phyloP scores from a whole-genome alignment of 495 filamentous ascomycete species.

The Aspergillus olivimuriae region DNA sequence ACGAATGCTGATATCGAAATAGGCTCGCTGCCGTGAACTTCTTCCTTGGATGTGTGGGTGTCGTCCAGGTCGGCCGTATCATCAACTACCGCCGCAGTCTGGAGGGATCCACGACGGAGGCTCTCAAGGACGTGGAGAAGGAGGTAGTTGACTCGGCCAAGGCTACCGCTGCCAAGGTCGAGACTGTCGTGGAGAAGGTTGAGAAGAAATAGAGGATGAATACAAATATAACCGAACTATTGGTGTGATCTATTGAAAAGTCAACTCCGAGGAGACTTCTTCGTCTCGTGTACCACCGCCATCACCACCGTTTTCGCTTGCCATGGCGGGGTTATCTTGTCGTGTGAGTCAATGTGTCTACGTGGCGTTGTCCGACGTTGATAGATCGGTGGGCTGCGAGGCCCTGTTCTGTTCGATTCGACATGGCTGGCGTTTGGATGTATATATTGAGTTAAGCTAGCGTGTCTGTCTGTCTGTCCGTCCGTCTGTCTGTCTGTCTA shows the following conservation, averaged over 20 bases:
- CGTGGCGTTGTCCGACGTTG: neutral
- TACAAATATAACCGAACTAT: neutral
- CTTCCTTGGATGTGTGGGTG: slow-evolving; percentile 85
- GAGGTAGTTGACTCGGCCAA: slow-evolving; percentile 39
- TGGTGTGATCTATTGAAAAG: too few species aligned
- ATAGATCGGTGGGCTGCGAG: neutral
- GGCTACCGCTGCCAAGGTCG: slow-evolving; percentile 20
- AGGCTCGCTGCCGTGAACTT: slow-evolving; percentile 96
- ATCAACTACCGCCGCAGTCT: slow-evolving; percentile 54
- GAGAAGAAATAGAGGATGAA: neutral
- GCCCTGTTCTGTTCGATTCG: neutral
- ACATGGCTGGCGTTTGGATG: slow-evolving; percentile 1
- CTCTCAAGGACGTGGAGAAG: slow-evolving; percentile 43
- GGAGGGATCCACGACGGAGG: slow-evolving; percentile 41
- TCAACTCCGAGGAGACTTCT: too few species aligned
- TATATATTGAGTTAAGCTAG: slow-evolving; percentile 2
- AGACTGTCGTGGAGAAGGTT: slow-evolving; percentile 27
- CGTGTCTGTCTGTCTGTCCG: neutral
- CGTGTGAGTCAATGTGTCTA: neutral
- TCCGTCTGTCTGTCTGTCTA: too few species aligned
- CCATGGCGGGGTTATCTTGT: neutral
- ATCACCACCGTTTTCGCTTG: too few species aligned
- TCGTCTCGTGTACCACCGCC: too few species aligned
- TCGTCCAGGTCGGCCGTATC: slow-evolving; percentile 76
- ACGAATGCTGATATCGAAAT: slow-evolving; percentile 6